A percentile compares a stretch with the other conserved stretches of the same genome.
Conservation (phyloP, 2,329 filamentous ascomycete genomes). For the Penicillium sp. region DNA sequence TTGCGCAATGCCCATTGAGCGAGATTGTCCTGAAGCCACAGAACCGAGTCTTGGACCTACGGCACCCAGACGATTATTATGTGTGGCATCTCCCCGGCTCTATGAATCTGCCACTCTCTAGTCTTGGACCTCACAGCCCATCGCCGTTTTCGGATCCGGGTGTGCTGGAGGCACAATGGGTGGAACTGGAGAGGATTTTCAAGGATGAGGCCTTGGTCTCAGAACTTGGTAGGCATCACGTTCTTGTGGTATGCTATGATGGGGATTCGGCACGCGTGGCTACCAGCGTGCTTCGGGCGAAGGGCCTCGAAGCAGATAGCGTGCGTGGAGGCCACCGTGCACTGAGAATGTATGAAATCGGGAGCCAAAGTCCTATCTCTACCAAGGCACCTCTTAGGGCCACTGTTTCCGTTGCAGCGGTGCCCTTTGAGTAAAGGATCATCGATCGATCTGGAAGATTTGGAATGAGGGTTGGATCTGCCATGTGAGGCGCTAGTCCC, state of each 20-base stretch:
- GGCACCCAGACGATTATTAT: slow-evolving; percentile 45
- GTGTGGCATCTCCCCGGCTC: slow-evolving; percentile 47
- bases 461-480: slow-evolving; percentile 18
- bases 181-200: slow-evolving; percentile 48
- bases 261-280: slow-evolving; percentile 57
- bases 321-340: slow-evolving; percentile 45
- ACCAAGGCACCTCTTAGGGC: slow-evolving; percentile 11
- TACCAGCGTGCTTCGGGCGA: slow-evolving; percentile 54
- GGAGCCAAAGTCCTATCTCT: slow-evolving; percentile 13
- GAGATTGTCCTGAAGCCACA: slow-evolving; percentile 29
- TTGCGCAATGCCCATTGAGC: slow-evolving; percentile 21
- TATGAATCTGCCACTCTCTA: slow-evolving; percentile 47
- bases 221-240: slow-evolving; percentile 32
- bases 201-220: slow-evolving; percentile 20
- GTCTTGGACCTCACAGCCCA: slow-evolving; percentile 31
- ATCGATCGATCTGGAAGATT: background rate
- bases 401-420: slow-evolving; percentile 18
- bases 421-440: slow-evolving; percentile 18
- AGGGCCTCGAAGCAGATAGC: slow-evolving; percentile 50
- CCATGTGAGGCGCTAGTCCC: slow-evolving; percentile 18
- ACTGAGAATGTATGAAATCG: slow-evolving; percentile 29
- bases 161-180: slow-evolving; percentile 50
- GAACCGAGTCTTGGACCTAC: slow-evolving; percentile 47
- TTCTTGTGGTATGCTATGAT: slow-evolving; percentile 55
- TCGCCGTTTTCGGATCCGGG: slow-evolving; percentile 51